phyloP scores from a whole-genome alignment of 2,329 filamentous ascomycete species.

The Arthrinium phaeospermum region DNA sequence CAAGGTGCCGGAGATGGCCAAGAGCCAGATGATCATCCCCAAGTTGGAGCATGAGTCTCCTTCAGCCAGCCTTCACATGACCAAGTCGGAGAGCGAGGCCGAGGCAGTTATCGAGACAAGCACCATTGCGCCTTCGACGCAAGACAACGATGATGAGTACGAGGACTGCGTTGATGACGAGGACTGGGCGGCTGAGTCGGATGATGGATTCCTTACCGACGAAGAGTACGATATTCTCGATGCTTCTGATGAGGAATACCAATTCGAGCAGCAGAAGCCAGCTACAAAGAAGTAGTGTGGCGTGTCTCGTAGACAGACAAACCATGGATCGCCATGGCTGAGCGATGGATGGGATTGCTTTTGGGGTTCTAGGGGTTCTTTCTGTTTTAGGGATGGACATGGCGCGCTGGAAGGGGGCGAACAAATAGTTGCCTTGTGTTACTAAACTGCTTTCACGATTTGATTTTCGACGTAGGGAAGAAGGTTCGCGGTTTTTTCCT shows the following conservation, averaged over 20 bases:
- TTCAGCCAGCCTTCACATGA: constrained; percentile 76
- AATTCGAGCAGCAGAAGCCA: constrained; percentile 58
- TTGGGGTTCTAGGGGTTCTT: constrained; percentile 2
- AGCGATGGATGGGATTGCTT: background rate
- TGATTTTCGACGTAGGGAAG: background rate
- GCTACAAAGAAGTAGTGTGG: constrained; percentile 33
- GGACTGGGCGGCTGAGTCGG: constrained; percentile 67
- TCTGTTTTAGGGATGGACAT: constrained; percentile 11
- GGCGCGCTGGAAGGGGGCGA: constrained; percentile 7
- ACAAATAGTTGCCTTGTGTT: constrained; percentile 18
- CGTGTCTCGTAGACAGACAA: constrained; percentile 11
- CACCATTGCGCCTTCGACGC: constrained; percentile 39
- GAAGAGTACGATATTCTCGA: constrained; percentile 98
- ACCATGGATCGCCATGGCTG: background rate
- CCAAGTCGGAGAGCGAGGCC: constrained; percentile 60
- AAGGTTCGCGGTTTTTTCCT: background rate
- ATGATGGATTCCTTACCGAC: constrained; percentile 87
- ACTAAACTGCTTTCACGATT: constrained; percentile 16
- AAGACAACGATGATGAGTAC: constrained; percentile 53
- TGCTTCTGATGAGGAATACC: constrained; percentile 87
- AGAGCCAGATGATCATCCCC: constrained; percentile 92
- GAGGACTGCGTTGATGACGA: constrained; percentile 61
- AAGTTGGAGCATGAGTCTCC: constrained; percentile 95
- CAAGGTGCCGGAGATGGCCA: constrained; percentile 29
- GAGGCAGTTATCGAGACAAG: constrained; percentile 51